phyloP scores from a whole-genome alignment of 805 yeast genomes.

The Kuraishia hungarica region DNA sequence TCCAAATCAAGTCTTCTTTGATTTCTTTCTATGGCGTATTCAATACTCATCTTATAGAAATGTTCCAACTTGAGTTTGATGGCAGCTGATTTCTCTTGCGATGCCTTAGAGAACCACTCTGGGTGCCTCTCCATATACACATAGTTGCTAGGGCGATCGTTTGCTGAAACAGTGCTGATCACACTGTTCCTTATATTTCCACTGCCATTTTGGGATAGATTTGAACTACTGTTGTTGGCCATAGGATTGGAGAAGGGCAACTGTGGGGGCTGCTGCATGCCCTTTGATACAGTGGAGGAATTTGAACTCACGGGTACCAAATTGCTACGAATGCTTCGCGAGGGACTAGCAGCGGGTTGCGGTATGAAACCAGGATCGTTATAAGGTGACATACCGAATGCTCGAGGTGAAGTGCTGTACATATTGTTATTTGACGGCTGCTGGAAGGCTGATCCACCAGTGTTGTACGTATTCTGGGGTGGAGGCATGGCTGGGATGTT shows the following conservation, averaged over 20 bases:
- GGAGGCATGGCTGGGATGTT: slow-evolving; percentile 18
- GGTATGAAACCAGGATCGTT: slow-evolving; percentile 5
- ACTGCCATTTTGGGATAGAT: slow-evolving; percentile 10
- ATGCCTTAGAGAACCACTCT: slow-evolving; percentile 56
- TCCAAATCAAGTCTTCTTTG: slow-evolving; percentile 86
- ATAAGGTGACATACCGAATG: slow-evolving; percentile 9
- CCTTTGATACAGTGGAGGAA: slow-evolving; percentile 17
- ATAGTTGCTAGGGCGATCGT: slow-evolving; percentile 27
- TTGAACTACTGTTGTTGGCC: slow-evolving; percentile 21
- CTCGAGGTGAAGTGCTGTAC: slow-evolving; percentile 1
- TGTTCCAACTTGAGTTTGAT: slow-evolving; percentile 77
- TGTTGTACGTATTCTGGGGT: slow-evolving; percentile 5
- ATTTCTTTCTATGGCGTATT: slow-evolving; percentile 91
- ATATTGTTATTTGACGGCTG: slow-evolving; percentile 6
- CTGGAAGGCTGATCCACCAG: not conserved
- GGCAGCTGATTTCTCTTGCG: slow-evolving; percentile 81
- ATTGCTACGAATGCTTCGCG: slow-evolving; percentile 22
- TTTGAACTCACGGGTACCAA: slow-evolving; percentile 21
- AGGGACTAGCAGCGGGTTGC: slow-evolving; percentile 26
- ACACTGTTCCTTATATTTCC: not conserved
- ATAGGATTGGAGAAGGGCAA: slow-evolving; percentile 13
- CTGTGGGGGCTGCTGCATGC: slow-evolving; percentile 9
- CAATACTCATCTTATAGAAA: slow-evolving; percentile 76
- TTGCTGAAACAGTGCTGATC: not conserved
- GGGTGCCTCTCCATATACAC: slow-evolving; percentile 81